Base-by-base conservation (phyloP, 257 asterid species). In the Echium plantagineum region DNA sequence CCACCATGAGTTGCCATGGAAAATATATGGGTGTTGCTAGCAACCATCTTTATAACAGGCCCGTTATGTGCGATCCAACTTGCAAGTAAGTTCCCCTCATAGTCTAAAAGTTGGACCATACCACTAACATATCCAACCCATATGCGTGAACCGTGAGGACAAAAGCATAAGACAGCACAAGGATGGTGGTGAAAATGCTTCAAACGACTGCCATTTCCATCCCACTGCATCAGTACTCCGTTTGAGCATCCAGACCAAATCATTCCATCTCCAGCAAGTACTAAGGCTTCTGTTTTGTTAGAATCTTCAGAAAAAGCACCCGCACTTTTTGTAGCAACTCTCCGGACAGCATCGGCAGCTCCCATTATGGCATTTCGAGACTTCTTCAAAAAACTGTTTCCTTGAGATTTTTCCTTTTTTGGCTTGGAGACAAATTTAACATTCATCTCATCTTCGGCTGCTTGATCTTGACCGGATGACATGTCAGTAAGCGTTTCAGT, bases 1-100 rank as follows among this genome's bases (percentile, higher is more conserved):
- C 95, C 95, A 0, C 95, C 95, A 49, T 87, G 95, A 60, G 82
- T 82, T 9, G 95, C 95, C 77, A 87, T 70, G 69, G 90, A 84
- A 66, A 73, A 84, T 42, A 80, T 65, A 57, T 69, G 73, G 28
- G 84, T 83, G 68, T 77, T 75, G 16, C 95, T 94, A 15, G 79
- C 68, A 0, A 77, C 90, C 56, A 87, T 21, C 57, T 71, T 87
- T 65, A 80, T 72, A 47, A 87, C 83, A 0, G 95, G 95, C 9
- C 82, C 86, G 6, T 75, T 81, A 61, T 87, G 94, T 5, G 94
- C 81, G 54, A 82, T 65, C 95, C 95, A 87, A 17, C 86, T 60
- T 10, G 85, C 81, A 21, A 77, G 61, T 46, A 78, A 35, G 51
- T 75, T 82, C 52, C 95, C 95, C 59, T 87, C 88, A n/a, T 82